phyloP scores from a whole-genome alignment of 1,139 yeast species.

The Blastobotrys ciferrii region DNA sequence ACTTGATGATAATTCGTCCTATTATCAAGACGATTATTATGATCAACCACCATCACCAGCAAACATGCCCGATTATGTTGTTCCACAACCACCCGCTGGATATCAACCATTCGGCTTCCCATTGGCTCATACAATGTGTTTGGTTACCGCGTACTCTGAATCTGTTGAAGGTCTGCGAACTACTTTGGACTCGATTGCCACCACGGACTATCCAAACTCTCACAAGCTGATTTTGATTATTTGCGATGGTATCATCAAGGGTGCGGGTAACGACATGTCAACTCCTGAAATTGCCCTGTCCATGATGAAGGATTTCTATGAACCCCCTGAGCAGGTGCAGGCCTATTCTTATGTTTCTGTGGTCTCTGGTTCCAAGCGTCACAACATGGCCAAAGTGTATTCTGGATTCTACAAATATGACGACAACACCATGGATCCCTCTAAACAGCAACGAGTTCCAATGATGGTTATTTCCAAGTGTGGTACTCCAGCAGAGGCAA shows the following conservation, averaged over 20 bases:
- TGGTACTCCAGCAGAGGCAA: constrained; percentile 39
- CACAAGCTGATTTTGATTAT: constrained; percentile 81
- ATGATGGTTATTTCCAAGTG: constrained; percentile 36
- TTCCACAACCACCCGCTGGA: constrained; percentile 88
- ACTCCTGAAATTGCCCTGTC: constrained; percentile 37
- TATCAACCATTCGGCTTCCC: constrained; percentile 90
- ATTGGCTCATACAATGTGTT: constrained; percentile 74
- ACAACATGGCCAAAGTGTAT: constrained; percentile 35
- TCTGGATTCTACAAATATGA: constrained; percentile 34
- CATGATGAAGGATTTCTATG: constrained; percentile 60
- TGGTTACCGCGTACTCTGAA: constrained; percentile 95
- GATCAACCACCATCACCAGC: constrained; percentile 16
- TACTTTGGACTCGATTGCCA: constrained; percentile 85
- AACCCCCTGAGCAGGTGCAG: constrained; percentile 29
- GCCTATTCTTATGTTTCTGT: constrained; percentile 33
- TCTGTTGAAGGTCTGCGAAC: constrained; percentile 82
- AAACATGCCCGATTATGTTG: constrained; percentile 59
- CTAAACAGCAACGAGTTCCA: constrained; percentile 68
- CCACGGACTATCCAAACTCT: constrained; percentile 92
- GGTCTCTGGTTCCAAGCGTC: constrained; percentile 34
- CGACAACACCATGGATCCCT: constrained; percentile 34
- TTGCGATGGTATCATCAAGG: constrained; percentile 93
- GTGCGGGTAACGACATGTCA: constrained; percentile 57
- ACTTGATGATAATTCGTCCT: constrained; percentile 19
- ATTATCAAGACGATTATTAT: constrained; percentile 20